These are phyloP conservation scores for Scedosporium aurantiacum DNA, from an alignment of 2,329 filamentous ascomycete genomes.

Conservation along the genomic window DNA sequence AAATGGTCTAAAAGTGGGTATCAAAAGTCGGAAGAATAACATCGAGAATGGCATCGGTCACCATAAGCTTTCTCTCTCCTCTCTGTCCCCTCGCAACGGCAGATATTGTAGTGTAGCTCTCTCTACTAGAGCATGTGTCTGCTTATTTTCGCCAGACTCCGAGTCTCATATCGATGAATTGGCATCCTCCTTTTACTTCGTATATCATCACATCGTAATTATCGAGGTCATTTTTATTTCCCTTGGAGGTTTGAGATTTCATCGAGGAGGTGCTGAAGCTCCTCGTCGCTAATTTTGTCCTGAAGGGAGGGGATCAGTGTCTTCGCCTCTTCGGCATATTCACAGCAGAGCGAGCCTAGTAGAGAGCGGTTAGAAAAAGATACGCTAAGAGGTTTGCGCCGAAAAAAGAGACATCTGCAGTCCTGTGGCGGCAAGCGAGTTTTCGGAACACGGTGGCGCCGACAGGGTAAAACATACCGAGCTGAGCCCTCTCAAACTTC, in stretches of 20 bases:
- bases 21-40: not conserved
- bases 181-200: not conserved
- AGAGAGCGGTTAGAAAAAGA: not conserved
- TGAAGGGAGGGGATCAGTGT: slow-evolving; percentile 82
- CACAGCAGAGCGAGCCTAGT: slow-evolving; percentile 79
- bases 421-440: too few relatives aligned
- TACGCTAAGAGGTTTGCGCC: slow-evolving; percentile 3
- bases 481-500: slow-evolving; percentile 85
- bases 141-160: too few relatives aligned
- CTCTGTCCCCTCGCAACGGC: too few relatives aligned
- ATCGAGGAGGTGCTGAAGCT: slow-evolving; percentile 76
- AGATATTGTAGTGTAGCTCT: too few relatives aligned
- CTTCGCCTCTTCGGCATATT: slow-evolving; percentile 89
- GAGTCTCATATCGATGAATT: too few relatives aligned
- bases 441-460: not conserved
- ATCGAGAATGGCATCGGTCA: not conserved
- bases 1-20: not conserved
- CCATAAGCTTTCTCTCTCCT: not conserved
- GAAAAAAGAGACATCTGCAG: not conserved
- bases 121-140: too few relatives aligned
- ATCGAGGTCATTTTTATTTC: not conserved
- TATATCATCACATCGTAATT: not conserved
- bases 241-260: slow-evolving; percentile 73
- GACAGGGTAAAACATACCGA: slow-evolving; percentile 46
- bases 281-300: slow-evolving; percentile 83